Evolutionary conservation across 2,329 filamentous ascomycete genomes (phyloP).

Genomic region (Cryphonectria parasitica): DNA sequence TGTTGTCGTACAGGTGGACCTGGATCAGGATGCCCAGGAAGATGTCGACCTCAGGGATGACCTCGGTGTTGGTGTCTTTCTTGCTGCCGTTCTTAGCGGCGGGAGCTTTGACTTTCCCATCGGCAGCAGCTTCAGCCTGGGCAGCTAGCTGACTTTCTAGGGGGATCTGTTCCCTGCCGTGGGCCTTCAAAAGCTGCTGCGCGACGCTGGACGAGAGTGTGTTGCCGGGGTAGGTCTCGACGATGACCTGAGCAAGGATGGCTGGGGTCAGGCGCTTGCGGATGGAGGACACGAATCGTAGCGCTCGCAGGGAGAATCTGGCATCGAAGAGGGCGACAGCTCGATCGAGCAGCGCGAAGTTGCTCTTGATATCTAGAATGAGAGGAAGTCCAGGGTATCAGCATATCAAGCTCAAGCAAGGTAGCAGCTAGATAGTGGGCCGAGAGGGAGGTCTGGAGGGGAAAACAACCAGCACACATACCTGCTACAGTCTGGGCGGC

Average conservation of each 20-base stretch:
- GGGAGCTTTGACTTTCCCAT: slow-evolving; percentile 59
- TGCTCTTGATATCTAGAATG: slow-evolving; percentile 84
- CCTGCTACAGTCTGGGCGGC: slow-evolving; percentile 63
- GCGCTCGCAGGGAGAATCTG: slow-evolving; percentile 89
- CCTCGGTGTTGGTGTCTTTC: slow-evolving; percentile 72
- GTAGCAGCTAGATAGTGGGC: background rate
- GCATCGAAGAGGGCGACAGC: slow-evolving; percentile 93
- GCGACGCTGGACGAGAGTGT: slow-evolving; percentile 66
- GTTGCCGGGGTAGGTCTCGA: slow-evolving; percentile 71
- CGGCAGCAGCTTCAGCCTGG: slow-evolving; percentile 77
- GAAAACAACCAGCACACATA: slow-evolving; percentile 41
- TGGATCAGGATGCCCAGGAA: slow-evolving; percentile 86
- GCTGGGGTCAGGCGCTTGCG: slow-evolving; percentile 87
- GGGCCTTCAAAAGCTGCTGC: slow-evolving; percentile 69
- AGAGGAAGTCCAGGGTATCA: slow-evolving; percentile 17
- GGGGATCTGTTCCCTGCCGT: slow-evolving; percentile 68
- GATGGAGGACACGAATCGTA: slow-evolving; percentile 93
- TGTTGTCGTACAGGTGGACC: slow-evolving; percentile 86
- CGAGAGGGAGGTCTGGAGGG: slow-evolving; percentile 3
- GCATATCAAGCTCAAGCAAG: background rate
- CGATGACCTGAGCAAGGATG: slow-evolving; percentile 78
- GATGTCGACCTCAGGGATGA: slow-evolving; percentile 84
- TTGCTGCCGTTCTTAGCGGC: slow-evolving; percentile 59
- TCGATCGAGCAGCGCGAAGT: slow-evolving; percentile 88
- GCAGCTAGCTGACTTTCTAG: slow-evolving; percentile 60